Percentiles rank a stretch among this genome's conserved stretches.
phyloP scores from a whole-genome alignment of 768 basidiomycete genomes.

The Tricholoma hemisulphureum region DNA sequence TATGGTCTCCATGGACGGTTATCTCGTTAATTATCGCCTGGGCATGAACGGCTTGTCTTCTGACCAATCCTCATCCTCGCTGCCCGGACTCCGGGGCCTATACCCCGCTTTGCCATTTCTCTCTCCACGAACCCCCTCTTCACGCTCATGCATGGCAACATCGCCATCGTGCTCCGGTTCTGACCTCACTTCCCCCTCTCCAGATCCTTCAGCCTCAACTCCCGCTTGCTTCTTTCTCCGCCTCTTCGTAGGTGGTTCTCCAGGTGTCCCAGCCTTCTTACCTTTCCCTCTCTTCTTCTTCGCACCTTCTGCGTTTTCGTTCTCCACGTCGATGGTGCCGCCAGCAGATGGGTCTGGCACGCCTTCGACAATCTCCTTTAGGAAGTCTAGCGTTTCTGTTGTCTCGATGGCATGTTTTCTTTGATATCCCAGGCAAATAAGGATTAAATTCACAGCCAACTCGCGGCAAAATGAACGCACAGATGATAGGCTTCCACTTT shows the following conservation, averaged over 20 bases:
- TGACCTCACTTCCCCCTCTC: conserved; percentile 25
- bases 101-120: conserved; percentile 29
- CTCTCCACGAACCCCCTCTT: conserved; percentile 14
- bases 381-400: conserved; percentile 88
- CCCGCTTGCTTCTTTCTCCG: conserved; percentile 49
- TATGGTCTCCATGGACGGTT: not conserved
- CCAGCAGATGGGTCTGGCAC: conserved; percentile 88
- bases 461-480: conserved; percentile 47
- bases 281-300: conserved; percentile 62
- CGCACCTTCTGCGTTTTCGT: conserved; percentile 49
- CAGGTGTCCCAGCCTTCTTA: conserved; percentile 43
- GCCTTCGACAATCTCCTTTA: conserved; percentile 84
- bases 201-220: conserved; percentile 30
- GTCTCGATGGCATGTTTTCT: conserved; percentile 93
- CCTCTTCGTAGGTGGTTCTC: conserved; percentile 43
- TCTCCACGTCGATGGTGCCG: conserved; percentile 71
- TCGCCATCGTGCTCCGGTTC: conserved; percentile 25
- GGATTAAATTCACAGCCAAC: not conserved
- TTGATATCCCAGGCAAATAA: conserved; percentile 5
- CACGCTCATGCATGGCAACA: conserved; percentile 29
- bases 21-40: conserved; percentile 21
- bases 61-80: conserved; percentile 41
- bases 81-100: conserved; percentile 34
- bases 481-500: conserved; percentile 92
- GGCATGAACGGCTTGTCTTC: conserved; percentile 46